These are phyloP conservation scores for Daldinia loculata DNA, from an alignment of 495 filamentous ascomycete genomes.

Conservation along the genomic window DNA sequence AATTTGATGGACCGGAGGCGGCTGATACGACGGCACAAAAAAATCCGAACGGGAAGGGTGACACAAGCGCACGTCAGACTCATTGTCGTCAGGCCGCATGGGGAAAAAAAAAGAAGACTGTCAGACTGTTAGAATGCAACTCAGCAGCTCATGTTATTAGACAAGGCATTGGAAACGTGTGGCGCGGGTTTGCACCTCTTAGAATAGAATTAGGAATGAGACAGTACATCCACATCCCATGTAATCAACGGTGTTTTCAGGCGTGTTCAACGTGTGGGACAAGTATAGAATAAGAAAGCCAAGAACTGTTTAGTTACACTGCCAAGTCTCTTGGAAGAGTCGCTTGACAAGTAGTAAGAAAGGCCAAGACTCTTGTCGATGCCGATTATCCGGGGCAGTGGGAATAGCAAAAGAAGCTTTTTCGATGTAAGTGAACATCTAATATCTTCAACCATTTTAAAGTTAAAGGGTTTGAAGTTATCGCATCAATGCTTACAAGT, in stretches of 20 bases:
- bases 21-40: constrained; percentile 25
- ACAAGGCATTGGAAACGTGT: background rate
- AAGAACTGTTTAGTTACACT: constrained; percentile 33
- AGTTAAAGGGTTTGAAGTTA: background rate
- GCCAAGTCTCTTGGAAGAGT: constrained; percentile 34
- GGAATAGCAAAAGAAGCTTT: constrained; percentile 13
- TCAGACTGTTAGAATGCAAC: background rate
- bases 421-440: background rate
- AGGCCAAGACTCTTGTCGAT: constrained; percentile 16
- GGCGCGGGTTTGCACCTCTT: constrained; percentile 2
- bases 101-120: background rate
- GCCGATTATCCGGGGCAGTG: constrained; percentile 43
- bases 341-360: constrained; percentile 30
- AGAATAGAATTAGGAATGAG: background rate
- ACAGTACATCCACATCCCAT: background rate
- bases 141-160: background rate
- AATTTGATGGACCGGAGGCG: constrained; percentile 20
- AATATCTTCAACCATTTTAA: background rate
- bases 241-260: background rate
- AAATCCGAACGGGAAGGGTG: background rate
- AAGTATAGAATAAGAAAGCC: constrained; percentile 20
- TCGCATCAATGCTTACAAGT: background rate
- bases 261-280: background rate
- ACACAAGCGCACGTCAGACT: background rate
- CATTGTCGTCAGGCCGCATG: background rate